Evolutionary conservation across 2,329 filamentous ascomycete species (phyloP).

Genomic region (Cytospora schulzeri): DNA sequence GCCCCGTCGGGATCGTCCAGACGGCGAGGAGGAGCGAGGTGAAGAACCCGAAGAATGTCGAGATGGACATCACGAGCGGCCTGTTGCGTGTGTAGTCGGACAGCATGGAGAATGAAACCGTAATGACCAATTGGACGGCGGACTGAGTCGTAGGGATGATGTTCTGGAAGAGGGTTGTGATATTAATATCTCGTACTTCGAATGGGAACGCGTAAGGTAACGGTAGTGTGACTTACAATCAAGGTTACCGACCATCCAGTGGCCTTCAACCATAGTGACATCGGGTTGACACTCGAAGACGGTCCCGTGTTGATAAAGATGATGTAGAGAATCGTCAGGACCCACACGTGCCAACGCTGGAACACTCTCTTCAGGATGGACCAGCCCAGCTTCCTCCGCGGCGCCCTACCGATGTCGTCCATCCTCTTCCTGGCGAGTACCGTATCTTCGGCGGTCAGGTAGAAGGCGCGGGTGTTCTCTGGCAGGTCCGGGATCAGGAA

Average conservation of each 20-base stretch:
- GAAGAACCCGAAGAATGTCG: conserved; percentile 26
- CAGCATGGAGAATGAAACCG: conserved; percentile 55
- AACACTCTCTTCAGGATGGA: conserved; percentile 28
- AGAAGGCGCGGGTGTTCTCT: conserved; percentile 32
- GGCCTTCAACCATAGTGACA: conserved; percentile 45
- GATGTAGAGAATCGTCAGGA: conserved; percentile 41
- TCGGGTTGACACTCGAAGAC: conserved; percentile 39
- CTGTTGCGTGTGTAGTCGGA: conserved; percentile 50
- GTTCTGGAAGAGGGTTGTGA: conserved; percentile 36
- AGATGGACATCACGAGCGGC: conserved; percentile 25
- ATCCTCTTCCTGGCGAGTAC: conserved; percentile 37
- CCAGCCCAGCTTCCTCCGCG: conserved; percentile 37
- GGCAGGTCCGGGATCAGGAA: conserved; percentile 40
- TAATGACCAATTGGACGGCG: conserved; percentile 47
- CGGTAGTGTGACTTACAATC: conserved; percentile 40
- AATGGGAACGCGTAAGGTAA: background rate
- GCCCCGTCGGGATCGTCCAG: conserved; percentile 22
- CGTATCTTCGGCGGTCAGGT: conserved; percentile 35
- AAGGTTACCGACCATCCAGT: conserved; percentile 47
- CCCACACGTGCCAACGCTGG: conserved; percentile 41
- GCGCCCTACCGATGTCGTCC: conserved; percentile 36
- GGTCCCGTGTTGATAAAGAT: conserved; percentile 42
- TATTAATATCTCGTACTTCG: background rate
- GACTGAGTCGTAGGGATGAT: conserved; percentile 50
- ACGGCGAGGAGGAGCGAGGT: conserved; percentile 26